Evolutionary conservation across 2,329 filamentous ascomycete species (phyloP), one percentile per base, ranked within the genome.

Genomic region (Cordyceps fumosorosea): DNA sequence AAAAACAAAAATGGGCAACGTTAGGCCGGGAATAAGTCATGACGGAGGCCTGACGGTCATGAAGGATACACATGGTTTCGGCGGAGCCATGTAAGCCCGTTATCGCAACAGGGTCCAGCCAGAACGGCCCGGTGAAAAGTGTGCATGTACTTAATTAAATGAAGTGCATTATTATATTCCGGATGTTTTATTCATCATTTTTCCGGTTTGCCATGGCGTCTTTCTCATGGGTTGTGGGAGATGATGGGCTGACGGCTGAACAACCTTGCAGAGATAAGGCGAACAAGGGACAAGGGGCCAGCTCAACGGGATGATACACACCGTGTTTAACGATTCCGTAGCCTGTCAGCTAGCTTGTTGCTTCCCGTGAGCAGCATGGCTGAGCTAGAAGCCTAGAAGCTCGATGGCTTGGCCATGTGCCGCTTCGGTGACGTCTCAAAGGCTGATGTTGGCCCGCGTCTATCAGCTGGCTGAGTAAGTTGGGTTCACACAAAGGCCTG

Each of bases 391-490:
- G 40, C 26, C 37, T 12, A 26, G 37, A 47, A 59, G 40, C 40
- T 54, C 26, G 57, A 60, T 54, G 37, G 40, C 48, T 20, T 26
- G 57, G 7, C 37, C 50, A 54, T 51, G 29, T 58, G 56, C 56
- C 56, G 56, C 22, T 45, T 12, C 56, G 45, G 32, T 29, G 32
- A 22, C 26, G 45, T 51, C 45, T 58, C 10, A 58, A 12, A 51
- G 45, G 45, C 16, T 50, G 56, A 29, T 26, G 16, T 24, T 10
- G 16, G 42, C 32, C n/a, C 6, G 42, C 2, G 44, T n/a, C 10
- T 34, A 34, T 52, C 50, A 10, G 44, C 8, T 52, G 7, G 50
- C 50, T 42, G 34, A 37, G 29, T 16, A 16, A 11, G 20, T 5
- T 44, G 16, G 40, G 2, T 44, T 44, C 40, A 29, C 16, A 44